phyloP scores from a whole-genome alignment of 768 basidiomycete species.

The Termitomyces eurrhizus region DNA sequence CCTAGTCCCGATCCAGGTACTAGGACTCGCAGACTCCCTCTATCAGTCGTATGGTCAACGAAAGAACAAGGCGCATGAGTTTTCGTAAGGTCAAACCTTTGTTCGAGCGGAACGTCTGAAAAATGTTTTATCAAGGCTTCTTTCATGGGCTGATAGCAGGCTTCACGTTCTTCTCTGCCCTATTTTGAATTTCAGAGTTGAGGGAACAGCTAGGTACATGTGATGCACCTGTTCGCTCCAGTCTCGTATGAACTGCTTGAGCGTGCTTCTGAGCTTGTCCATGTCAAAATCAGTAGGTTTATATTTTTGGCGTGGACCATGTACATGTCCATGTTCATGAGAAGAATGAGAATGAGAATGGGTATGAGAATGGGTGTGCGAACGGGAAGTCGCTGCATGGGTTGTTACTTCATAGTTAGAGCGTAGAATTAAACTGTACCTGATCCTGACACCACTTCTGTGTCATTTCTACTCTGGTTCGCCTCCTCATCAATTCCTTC shows the following conservation, averaged over 20 bases:
- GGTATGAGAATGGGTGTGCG: slow-evolving; percentile 14
- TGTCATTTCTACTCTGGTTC: slow-evolving; percentile 6
- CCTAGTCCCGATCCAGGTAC: slow-evolving; percentile 91
- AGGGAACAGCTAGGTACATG: neutral
- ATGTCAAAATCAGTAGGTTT: slow-evolving; percentile 70
- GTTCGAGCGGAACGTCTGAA: slow-evolving; percentile 44
- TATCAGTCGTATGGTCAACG: slow-evolving; percentile 13
- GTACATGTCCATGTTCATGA: slow-evolving; percentile 30
- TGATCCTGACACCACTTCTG: neutral
- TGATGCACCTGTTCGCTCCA: slow-evolving; percentile 79
- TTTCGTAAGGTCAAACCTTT: slow-evolving; percentile 40
- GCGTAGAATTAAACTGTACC: slow-evolving; percentile 1
- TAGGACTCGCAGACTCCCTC: slow-evolving; percentile 64
- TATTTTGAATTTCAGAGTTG: slow-evolving; percentile 23
- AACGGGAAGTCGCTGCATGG: slow-evolving; percentile 5
- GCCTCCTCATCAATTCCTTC: slow-evolving; percentile 17
- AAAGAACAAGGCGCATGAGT: neutral
- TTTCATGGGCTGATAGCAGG: slow-evolving; percentile 79
- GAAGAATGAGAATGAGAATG: slow-evolving; percentile 20
- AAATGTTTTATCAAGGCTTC: slow-evolving; percentile 69
- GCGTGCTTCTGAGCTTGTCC: slow-evolving; percentile 88
- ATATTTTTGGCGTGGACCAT: slow-evolving; percentile 31
- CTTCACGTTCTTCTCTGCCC: slow-evolving; percentile 75
- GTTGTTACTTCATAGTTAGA: neutral
- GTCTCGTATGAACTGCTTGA: slow-evolving; percentile 91